A percentile compares a stretch with the other conserved stretches of the same genome.
phyloP scores from a whole-genome alignment of 164 flowering plant species.

The Sedum album region DNA sequence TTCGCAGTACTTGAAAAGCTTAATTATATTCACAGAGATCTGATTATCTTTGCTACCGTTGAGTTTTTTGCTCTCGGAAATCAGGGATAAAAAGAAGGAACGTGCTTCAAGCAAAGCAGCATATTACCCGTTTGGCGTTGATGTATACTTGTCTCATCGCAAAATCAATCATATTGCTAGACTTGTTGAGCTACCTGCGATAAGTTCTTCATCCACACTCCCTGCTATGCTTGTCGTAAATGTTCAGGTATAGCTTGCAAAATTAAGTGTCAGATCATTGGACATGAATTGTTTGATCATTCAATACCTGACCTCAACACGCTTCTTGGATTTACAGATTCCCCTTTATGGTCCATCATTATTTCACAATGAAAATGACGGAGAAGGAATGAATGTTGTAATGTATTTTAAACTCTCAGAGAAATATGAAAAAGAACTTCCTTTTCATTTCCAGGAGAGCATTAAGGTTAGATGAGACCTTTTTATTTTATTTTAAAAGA shows the following conservation, averaged over 20 bases:
- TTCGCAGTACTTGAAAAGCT: not conserved
- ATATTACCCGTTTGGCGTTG: constrained; percentile 50
- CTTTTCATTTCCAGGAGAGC: constrained; percentile 26
- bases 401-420: not conserved
- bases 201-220: constrained; percentile 24
- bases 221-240: constrained; percentile 52
- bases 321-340: not conserved
- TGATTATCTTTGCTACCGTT: no score
- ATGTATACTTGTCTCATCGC: constrained; percentile 37
- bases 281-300: not conserved
- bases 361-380: constrained; percentile 30
- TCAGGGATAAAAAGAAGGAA: constrained; percentile 59
- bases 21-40: no score
- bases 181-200: constrained; percentile 42
- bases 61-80: not conserved
- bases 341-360: not conserved
- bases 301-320: not conserved
- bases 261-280: not conserved
- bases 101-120: constrained; percentile 45
- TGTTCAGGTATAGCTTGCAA: constrained; percentile 35
- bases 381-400: constrained; percentile 65
- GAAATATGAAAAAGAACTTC: not conserved
- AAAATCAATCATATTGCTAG: constrained; percentile 55
- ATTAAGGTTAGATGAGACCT: not conserved
- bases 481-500: not conserved